Base-by-base conservation (phyloP, 2,329 filamentous ascomycete species). In the Fusarium staphyleae region DNA sequence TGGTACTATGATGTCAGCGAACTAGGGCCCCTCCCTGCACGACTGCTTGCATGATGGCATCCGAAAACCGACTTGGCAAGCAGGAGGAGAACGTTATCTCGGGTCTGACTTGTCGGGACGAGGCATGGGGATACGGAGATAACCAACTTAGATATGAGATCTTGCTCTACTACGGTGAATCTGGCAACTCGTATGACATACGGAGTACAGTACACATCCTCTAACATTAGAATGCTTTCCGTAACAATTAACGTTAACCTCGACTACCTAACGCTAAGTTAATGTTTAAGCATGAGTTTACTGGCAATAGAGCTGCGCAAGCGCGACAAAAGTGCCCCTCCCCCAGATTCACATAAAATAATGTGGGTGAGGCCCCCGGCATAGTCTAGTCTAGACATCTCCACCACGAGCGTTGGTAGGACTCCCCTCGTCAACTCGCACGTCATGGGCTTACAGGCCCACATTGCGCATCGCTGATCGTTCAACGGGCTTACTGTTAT, bases 1-100 rank as follows among this genome's bases (percentile, higher is more conserved):
- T 19, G 9, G 37, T 41, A 10, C 19, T 29, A 41, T 41, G 37
- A 41, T 41, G 37, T 41, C 37, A 41, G 37, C 15, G 37, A 26
- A 24, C n/a, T 16, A n/a, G 36, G 14, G 11, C 14, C 14, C 37
- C 37, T 28, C 14, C 37, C 37, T 28, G 36, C 22, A 15, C 19
- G 4, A 12, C 26, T 12, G 22, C 37, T 9, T 9, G 24, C 24
- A 18, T 16, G 24, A 40, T 40, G 22, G 11, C 37, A 33, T 22
- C 26, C 29, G 40, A 9, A 4, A 22, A 14, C 40, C 29, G 40
- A 22, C 40, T 33, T 33, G 40, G 40, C 40, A 43, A 15, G 40
- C 28, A 19, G 18, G 18, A 43, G 40, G 40, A 43, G n/a, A n/a
- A n/a, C n/a, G n/a, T n/a, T 43, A 24, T 33, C 16, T 33, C 29